phyloP scores from a whole-genome alignment of 768 basidiomycete genomes.

The Terana coerulea region DNA sequence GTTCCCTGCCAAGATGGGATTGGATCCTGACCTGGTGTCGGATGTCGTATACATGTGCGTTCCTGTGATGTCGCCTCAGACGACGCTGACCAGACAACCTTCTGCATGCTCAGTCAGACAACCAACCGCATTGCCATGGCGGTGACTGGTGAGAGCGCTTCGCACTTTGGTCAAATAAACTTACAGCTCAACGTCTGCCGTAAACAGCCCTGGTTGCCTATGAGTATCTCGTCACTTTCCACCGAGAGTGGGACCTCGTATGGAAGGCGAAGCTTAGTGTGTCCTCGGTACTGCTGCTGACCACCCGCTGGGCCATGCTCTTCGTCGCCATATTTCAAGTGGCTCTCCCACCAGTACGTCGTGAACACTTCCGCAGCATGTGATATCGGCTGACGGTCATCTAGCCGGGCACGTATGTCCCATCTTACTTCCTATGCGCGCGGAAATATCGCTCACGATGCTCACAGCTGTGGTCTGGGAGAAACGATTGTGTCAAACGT shows the following conservation, averaged over 20 bases:
- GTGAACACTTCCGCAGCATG: too few species aligned
- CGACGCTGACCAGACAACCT: background rate
- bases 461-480: background rate
- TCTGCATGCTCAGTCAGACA: background rate
- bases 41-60: background rate
- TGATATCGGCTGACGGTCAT: too few species aligned
- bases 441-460: background rate
- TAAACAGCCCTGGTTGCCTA: background rate
- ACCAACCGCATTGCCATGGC: background rate
- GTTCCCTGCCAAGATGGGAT: background rate
- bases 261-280: background rate
- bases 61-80: background rate
- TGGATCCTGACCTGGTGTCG: background rate
- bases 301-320: background rate
- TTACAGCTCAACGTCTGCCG: background rate
- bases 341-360: background rate
- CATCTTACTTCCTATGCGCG: background rate
- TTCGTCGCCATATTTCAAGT: background rate
- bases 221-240: background rate
- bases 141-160: background rate
- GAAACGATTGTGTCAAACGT: background rate
- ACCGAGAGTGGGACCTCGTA: background rate
- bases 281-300: background rate
- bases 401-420: background rate
- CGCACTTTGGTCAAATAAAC: background rate